These are phyloP conservation scores for Ustilago crameri DNA, from an alignment of 1,284 basidiomycete genomes.

Conservation along the genomic window DNA sequence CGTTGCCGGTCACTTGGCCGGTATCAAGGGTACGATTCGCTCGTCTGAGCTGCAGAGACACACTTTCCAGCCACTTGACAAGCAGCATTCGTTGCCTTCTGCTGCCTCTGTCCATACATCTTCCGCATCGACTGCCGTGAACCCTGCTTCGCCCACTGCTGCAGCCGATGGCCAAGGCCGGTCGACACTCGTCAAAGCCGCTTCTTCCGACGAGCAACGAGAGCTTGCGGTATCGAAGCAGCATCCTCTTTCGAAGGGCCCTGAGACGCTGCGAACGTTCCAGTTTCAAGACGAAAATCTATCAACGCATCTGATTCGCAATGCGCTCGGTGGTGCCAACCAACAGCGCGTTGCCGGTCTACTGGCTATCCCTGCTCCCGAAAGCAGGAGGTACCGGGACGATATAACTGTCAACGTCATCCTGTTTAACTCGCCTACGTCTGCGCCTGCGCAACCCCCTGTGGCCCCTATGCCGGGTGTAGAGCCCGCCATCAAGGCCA, in stretches of 20 bases:
- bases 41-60: constrained; percentile 56
- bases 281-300: constrained; percentile 78
- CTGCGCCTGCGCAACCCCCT: constrained; percentile 13
- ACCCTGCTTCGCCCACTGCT: not conserved
- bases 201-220: constrained; percentile 37
- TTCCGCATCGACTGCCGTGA: not conserved
- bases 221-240: constrained; percentile 48
- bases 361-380: constrained; percentile 87
- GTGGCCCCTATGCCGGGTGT: not conserved
- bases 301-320: constrained; percentile 90
- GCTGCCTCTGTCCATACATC: not conserved
- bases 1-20: constrained; percentile 66
- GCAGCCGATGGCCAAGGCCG: constrained; percentile 73
- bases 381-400: constrained; percentile 70
- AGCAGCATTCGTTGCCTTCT: constrained; percentile 27
- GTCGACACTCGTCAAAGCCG: constrained; percentile 10
- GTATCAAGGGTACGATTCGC: constrained; percentile 57
- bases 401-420: constrained; percentile 61
- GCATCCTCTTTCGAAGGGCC: constrained; percentile 62
- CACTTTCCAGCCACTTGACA: constrained; percentile 55
- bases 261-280: constrained; percentile 51
- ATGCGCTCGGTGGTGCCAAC: constrained; percentile 90
- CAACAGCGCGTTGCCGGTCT: constrained; percentile 75
- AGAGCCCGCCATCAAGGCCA: constrained; percentile 20
- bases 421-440: constrained; percentile 51